These are phyloP conservation scores for Digitaria exilis DNA, from an alignment of 202 grass and related monocot genomes.

Conservation along the genomic window DNA sequence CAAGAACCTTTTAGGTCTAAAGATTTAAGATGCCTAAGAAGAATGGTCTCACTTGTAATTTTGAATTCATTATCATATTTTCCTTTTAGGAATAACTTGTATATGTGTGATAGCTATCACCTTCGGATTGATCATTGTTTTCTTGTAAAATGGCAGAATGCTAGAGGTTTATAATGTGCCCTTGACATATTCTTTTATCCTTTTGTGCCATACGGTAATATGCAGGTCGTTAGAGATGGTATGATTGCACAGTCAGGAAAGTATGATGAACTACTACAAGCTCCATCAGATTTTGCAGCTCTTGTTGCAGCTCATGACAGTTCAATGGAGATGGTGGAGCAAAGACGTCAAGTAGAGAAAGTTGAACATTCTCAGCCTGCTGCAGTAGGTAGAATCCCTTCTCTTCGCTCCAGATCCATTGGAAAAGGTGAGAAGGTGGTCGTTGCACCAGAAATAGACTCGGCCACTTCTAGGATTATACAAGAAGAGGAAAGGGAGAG, in stretches of 20 bases:
- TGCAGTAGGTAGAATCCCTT: constrained; percentile 27
- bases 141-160: background rate
- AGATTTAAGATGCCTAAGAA: background rate
- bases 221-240: constrained; percentile 65
- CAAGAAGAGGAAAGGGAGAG: constrained; percentile 72
- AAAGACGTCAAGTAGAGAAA: constrained; percentile 35
- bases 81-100: background rate
- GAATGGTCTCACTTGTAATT: background rate
- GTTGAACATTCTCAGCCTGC: constrained; percentile 33
- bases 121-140: background rate
- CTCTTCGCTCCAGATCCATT: constrained; percentile 52
- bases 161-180: background rate
- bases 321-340: constrained; percentile 60
- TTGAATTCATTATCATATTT: background rate
- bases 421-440: constrained; percentile 52
- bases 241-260: constrained; percentile 56
- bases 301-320: constrained; percentile 63
- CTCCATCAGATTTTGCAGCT: constrained; percentile 46
- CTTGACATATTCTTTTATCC: background rate
- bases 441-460: constrained; percentile 41
- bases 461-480: constrained; percentile 59
- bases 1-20: background rate
- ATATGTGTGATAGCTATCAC: constrained; percentile 6
- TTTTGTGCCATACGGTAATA: background rate
- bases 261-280: constrained; percentile 53